Base-by-base conservation (phyloP, 1,139 yeast species). In the Meyerozyma guilliermondii region DNA sequence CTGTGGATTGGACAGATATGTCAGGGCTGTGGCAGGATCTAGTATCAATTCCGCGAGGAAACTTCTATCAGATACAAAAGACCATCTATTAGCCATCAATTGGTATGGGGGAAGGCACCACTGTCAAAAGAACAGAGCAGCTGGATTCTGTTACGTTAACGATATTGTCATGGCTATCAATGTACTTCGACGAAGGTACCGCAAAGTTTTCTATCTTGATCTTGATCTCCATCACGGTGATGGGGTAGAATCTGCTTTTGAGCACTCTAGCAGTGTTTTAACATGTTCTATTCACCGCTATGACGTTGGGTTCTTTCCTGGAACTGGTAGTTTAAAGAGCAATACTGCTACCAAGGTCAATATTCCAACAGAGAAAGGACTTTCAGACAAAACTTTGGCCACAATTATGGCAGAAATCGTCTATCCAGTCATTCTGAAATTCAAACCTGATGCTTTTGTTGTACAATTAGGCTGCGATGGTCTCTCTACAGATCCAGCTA, bases 61-160 rank as follows among this genome's bases (percentile, higher is more conserved):
- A 41, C 55, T 69, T 5, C 45, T 56, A 2, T 39, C 42, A 11
- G 44, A 47, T 7, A 40, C 39, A 17, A 35, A 31, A 2, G 42
- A 39, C 35, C 48, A 41, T 23, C 40, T 30, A 30, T 38, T 81
- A 2, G 82, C 75, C 0, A 68, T 85, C 38, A 83, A 83, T 53
- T 85, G 91, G 91, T 78, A 79, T 52, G 95, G 94, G 2, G 95
- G 95, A 1, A 60, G 94, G 40, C 94, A 85, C 54, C 95, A 85
- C 58, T 81, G 83, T 6, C 65, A 62, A 34, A 75, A 74, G 49
- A 55, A 71, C 0, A 63, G 56, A 35, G 86, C 88, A 1, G 71
- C 85, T 11, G 95, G 95, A 4, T 85, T 82, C 53, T 85, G 95
- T 55, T 85, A 85, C 52, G 64, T 83, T 6, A 84, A 85, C 51